Percentiles rank a stretch among this genome's conserved stretches.
phyloP scores from a whole-genome alignment of 257 asterid genomes.

The Catharanthus roseus region DNA sequence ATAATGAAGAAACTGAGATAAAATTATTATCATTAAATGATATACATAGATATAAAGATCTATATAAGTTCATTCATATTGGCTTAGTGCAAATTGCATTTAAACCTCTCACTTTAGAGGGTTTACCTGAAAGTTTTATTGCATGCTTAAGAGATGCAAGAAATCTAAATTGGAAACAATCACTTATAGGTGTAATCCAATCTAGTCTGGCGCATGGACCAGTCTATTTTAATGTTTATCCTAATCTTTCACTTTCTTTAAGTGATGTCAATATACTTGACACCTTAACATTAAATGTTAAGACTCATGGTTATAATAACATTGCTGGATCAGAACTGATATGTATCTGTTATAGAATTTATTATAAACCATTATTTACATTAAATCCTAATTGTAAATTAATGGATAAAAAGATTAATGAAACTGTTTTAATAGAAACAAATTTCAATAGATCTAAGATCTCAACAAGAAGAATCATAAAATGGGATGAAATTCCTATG shows the following conservation, averaged over 20 bases:
- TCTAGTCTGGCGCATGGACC: constrained; percentile 7
- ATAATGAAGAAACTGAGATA: too few relatives aligned
- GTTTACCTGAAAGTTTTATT: constrained; percentile 10
- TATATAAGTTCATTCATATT: neutral
- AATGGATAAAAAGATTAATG: too few relatives aligned
- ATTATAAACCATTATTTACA: neutral
- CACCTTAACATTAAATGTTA: neutral
- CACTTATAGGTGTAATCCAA: constrained; percentile 1
- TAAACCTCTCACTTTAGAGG: constrained; percentile 13
- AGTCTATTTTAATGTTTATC: too few relatives aligned
- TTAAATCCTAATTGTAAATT: neutral
- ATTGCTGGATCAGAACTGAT: neutral
- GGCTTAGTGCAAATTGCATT: neutral
- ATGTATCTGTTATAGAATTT: neutral
- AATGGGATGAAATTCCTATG: too few relatives aligned
- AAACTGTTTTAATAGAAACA: too few relatives aligned
- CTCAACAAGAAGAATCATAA: too few relatives aligned
- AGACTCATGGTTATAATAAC: neutral
- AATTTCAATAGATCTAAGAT: too few relatives aligned
- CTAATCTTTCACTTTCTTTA: neutral
- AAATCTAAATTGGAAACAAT: constrained; percentile 15
- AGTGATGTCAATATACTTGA: neutral
- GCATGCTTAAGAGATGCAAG: constrained; percentile 10
- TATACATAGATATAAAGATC: too few relatives aligned
- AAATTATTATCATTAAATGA: too few relatives aligned